phyloP scores from a whole-genome alignment of 805 yeast species.

The Wickerhamomyces silvicola region DNA sequence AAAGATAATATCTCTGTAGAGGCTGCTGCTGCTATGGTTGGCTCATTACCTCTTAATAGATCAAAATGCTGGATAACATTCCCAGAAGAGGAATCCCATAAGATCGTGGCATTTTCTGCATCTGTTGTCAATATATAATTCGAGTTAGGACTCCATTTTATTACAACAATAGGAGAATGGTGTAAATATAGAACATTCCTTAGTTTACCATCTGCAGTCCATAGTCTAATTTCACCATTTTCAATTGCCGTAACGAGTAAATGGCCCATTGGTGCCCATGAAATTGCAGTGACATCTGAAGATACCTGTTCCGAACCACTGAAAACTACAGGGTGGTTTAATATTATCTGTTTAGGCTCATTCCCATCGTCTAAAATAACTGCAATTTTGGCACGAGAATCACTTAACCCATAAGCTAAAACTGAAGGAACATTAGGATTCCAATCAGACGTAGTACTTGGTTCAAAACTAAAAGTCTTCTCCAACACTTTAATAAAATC shows the following conservation, averaged over 20 bases:
- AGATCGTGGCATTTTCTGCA: constrained; percentile 40
- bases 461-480: constrained; percentile 32
- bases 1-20: constrained; percentile 10
- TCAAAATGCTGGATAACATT: constrained; percentile 42
- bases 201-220: constrained; percentile 68
- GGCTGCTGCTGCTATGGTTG: constrained; percentile 13
- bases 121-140: constrained; percentile 55
- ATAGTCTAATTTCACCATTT: constrained; percentile 71
- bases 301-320: constrained; percentile 8
- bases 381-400: constrained; percentile 40
- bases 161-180: constrained; percentile 44
- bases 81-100: constrained; percentile 65
- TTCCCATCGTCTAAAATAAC: constrained; percentile 27
- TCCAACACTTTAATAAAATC: constrained; percentile 30
- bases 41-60: constrained; percentile 13
- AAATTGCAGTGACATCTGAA: constrained; percentile 27
- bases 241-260: constrained; percentile 56
- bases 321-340: constrained; percentile 32
- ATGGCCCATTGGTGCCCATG: constrained; percentile 68
- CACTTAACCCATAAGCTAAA: constrained; percentile 49
- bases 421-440: constrained; percentile 41
- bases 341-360: constrained; percentile 10
- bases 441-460: constrained; percentile 48
- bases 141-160: constrained; percentile 58
- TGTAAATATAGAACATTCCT: constrained; percentile 49